Evolutionary conservation across 371 early-diverging fungal species (phyloP).

Genomic region (Thermomucor indicae-seudaticae): DNA sequence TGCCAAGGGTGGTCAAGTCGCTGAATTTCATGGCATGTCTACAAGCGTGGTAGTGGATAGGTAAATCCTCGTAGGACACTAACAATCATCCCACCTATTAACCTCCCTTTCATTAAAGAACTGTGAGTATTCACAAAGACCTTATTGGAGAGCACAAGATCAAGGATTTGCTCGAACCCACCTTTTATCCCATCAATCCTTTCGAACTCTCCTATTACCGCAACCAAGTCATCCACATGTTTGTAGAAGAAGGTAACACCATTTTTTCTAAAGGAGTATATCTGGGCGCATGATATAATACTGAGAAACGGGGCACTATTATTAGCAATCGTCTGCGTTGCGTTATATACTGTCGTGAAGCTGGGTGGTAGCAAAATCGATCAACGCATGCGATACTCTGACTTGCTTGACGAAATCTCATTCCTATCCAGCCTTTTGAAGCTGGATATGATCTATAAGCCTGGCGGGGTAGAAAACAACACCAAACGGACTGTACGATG

Average conservation of each 20-base stretch:
- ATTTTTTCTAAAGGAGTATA: not conserved
- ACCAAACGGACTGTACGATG: constrained; percentile 61
- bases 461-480: constrained; percentile 73
- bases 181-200: constrained; percentile 83
- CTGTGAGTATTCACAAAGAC: constrained; percentile 60
- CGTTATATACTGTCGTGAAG: constrained; percentile 79
- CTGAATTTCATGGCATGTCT: constrained; percentile 76
- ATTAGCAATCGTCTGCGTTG: constrained; percentile 75
- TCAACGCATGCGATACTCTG: constrained; percentile 48
- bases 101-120: no score
- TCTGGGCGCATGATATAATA: not conserved
- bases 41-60: constrained; percentile 61
- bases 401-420: constrained; percentile 63
- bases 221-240: constrained; percentile 84
- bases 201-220: constrained; percentile 86
- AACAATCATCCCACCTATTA: no score
- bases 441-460: constrained; percentile 81
- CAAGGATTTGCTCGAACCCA: constrained; percentile 77
- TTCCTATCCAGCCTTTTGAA: constrained; percentile 81
- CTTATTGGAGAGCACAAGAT: constrained; percentile 66
- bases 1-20: constrained; percentile 76
- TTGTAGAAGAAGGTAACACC: constrained; percentile 68
- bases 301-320: no score
- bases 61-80: no score
- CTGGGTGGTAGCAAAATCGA: constrained; percentile 64